A percentile compares a stretch with the other conserved stretches of the same genome.
phyloP scores from a whole-genome alignment of 169 alveolate genomes.

The Eimeria maxima region DNA sequence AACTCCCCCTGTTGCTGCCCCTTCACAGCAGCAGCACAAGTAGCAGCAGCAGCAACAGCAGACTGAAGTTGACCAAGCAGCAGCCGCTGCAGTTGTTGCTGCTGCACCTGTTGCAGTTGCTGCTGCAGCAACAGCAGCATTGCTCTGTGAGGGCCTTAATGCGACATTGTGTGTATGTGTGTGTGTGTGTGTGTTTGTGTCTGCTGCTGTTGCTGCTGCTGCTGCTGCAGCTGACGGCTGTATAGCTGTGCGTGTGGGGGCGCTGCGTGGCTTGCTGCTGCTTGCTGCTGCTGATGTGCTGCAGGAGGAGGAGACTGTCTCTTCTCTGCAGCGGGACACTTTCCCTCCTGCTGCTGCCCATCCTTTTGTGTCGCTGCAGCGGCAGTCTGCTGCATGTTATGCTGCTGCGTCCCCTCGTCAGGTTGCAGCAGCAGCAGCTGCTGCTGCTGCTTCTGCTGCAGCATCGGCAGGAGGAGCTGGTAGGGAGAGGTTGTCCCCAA shows the following conservation, averaged over 20 bases:
- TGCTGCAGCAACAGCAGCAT: neutral
- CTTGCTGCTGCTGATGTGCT: conserved; percentile 49
- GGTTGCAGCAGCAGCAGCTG: conserved; percentile 31
- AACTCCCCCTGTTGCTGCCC: neutral
- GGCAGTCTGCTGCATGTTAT: neutral
- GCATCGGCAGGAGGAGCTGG: neutral
- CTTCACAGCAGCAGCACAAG: neutral
- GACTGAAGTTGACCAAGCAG: neutral
- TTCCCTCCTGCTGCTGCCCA: conserved; percentile 74
- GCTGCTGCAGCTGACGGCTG: conserved; percentile 74
- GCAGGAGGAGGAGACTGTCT: conserved; percentile 53
- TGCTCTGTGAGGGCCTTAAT: neutral
- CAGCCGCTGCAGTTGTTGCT: neutral
- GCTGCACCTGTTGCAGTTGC: conserved; percentile 1
- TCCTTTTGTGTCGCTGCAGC: conserved; percentile 63
- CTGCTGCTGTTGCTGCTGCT: conserved; percentile 55
- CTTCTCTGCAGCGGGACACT: conserved; percentile 75
- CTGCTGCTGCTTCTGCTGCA: conserved; percentile 66
- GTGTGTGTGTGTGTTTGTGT: neutral
- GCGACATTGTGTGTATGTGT: neutral
- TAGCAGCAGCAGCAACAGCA: neutral
- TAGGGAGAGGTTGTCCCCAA: neutral
- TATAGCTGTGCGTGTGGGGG: conserved; percentile 43
- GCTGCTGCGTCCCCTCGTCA: conserved; percentile 33
- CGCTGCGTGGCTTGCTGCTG: conserved; percentile 55